These are phyloP conservation scores for Phaeosphaeria sp. DNA, from an alignment of 2,329 filamentous ascomycete species.

Conservation along the genomic window DNA sequence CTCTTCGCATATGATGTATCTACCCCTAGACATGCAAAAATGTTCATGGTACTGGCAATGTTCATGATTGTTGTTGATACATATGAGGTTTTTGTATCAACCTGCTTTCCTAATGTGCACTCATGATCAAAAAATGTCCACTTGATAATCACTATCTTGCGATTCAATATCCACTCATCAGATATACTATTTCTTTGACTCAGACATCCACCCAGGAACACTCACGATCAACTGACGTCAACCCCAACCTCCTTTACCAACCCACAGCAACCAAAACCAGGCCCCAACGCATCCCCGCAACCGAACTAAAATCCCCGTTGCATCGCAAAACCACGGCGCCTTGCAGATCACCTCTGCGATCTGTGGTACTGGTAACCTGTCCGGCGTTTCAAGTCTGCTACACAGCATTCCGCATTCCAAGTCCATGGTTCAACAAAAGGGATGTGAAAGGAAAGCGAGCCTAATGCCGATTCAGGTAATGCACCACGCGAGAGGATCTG, in stretches of 20 bases:
- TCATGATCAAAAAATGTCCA: too few species aligned
- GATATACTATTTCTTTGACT: not conserved
- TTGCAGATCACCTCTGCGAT: not conserved
- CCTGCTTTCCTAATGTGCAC: too few species aligned
- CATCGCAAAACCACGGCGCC: not conserved
- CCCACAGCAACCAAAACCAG: not conserved
- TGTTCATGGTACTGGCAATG: too few species aligned
- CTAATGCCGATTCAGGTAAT: not conserved
- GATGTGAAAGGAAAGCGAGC: not conserved
- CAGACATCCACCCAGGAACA: not conserved
- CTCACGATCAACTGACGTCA: not conserved
- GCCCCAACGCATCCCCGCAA: not conserved
- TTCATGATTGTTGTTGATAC: too few species aligned
- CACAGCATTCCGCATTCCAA: not conserved
- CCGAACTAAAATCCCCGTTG: not conserved
- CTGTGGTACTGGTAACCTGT: not conserved
- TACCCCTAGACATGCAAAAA: too few species aligned
- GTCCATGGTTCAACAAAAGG: not conserved
- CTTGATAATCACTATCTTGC: too few species aligned
- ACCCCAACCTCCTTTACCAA: not conserved
- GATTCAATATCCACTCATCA: too few species aligned
- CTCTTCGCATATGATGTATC: too few species aligned
- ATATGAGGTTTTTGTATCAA: too few species aligned
- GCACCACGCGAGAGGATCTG: not conserved
- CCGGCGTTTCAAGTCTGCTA: not conserved